Conservation (phyloP, 352 stramenopile genomes). For the Pythium scleroteichum region DNA sequence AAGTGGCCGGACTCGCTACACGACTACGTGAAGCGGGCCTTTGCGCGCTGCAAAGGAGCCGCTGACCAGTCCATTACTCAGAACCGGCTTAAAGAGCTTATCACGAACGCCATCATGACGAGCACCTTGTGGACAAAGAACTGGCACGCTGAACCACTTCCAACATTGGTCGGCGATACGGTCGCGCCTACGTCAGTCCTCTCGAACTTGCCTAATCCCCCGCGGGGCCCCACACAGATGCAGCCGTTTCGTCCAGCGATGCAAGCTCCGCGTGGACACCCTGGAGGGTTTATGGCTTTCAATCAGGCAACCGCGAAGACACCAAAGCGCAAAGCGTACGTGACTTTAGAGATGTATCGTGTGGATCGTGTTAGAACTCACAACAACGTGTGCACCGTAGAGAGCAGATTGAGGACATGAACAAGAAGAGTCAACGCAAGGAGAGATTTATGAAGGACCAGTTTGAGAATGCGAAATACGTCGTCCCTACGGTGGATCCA, state of each 20-base stretch:
- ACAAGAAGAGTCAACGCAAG: constrained; percentile 73
- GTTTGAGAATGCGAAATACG: constrained; percentile 56
- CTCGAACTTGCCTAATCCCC: constrained; percentile 8
- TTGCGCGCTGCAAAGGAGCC: constrained; percentile 72
- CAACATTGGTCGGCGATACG: constrained; percentile 60
- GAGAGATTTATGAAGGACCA: constrained; percentile 81
- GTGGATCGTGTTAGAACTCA: too few species aligned
- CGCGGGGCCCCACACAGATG: constrained; percentile 7
- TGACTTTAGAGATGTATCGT: background rate
- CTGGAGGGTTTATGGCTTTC: constrained; percentile 49
- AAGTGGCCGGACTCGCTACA: constrained; percentile 87
- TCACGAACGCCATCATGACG: constrained; percentile 82
- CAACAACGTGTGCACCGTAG: background rate
- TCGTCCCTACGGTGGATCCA: constrained; percentile 67
- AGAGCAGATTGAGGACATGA: constrained; percentile 39
- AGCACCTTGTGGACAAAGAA: constrained; percentile 87
- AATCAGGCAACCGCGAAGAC: constrained; percentile 49
- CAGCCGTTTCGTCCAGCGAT: constrained; percentile 8
- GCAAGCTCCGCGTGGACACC: constrained; percentile 5
- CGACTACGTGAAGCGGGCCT: constrained; percentile 86
- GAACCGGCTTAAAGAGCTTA: constrained; percentile 77
- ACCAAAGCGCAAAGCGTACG: constrained; percentile 75
- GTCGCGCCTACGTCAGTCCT: constrained; percentile 26
- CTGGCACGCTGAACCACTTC: constrained; percentile 75
- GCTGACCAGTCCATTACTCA: constrained; percentile 79